These are phyloP conservation scores for Metschnikowia baotianmanensis DNA, from an alignment of 805 yeast species.

Conservation along the genomic window DNA sequence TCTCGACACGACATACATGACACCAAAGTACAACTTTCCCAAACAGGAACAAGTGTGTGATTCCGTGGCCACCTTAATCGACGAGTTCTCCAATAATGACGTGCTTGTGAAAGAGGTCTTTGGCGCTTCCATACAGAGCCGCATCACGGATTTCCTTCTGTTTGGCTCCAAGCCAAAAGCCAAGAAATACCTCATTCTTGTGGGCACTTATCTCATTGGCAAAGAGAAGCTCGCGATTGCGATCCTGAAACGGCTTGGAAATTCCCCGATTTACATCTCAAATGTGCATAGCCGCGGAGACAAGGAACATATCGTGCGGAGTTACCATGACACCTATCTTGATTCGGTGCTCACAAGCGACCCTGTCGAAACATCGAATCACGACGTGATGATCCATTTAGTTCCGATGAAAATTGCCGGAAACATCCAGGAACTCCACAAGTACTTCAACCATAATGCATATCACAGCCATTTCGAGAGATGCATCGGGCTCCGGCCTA, in stretches of 20 bases:
- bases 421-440: slow-evolving; percentile 42
- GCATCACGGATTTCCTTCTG: slow-evolving; percentile 38
- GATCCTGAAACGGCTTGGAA: slow-evolving; percentile 47
- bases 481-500: slow-evolving; percentile 76
- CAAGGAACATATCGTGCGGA: slow-evolving; percentile 39
- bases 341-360: slow-evolving; percentile 28
- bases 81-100: slow-evolving; percentile 29
- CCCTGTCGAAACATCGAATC: slow-evolving; percentile 43
- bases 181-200: slow-evolving; percentile 52
- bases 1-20: slow-evolving; percentile 87
- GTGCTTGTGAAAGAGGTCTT: slow-evolving; percentile 31
- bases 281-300: slow-evolving; percentile 44
- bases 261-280: slow-evolving; percentile 55
- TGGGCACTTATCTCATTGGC: slow-evolving; percentile 92
- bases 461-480: slow-evolving; percentile 50
- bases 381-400: slow-evolving; percentile 58
- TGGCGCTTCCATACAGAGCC: slow-evolving; percentile 33
- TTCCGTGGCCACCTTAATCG: slow-evolving; percentile 54
- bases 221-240: slow-evolving; percentile 81
- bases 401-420: slow-evolving; percentile 63
- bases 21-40: slow-evolving; percentile 75
- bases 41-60: slow-evolving; percentile 67
- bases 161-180: slow-evolving; percentile 18
- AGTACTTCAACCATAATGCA: slow-evolving; percentile 47
- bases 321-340: slow-evolving; percentile 45